Percentiles rank a stretch among this genome's conserved stretches.
Evolutionary conservation across 2,329 filamentous ascomycete species (phyloP).

Genomic region (Colletotrichum sp.): DNA sequence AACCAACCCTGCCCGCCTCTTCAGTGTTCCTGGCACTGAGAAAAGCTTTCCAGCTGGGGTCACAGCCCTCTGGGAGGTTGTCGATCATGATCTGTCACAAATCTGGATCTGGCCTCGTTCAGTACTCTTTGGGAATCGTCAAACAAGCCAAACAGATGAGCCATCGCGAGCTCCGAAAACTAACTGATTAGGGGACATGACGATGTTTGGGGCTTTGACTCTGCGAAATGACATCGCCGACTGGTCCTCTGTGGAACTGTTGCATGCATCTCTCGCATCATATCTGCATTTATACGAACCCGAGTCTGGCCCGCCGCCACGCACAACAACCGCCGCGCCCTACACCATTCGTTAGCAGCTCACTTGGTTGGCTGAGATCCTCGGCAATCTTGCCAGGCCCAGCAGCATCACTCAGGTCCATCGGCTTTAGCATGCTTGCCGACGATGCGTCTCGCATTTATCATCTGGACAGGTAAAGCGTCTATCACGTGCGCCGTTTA

Average conservation of each 20-base stretch:
- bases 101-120: conserved; percentile 14
- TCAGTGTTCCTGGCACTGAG: not conserved
- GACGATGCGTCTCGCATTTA: not conserved
- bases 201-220: not conserved
- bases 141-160: not conserved
- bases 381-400: not conserved
- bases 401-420: not conserved
- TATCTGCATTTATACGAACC: not conserved
- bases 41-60: not conserved
- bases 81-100: conserved; percentile 24
- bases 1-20: not conserved
- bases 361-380: not conserved
- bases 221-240: not conserved
- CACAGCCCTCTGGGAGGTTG: not conserved
- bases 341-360: not conserved
- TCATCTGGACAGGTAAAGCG: not conserved
- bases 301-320: not conserved
- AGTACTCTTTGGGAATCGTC: not conserved
- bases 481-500: not conserved
- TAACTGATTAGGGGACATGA: not conserved
- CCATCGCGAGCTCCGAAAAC: not conserved
- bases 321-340: not conserved
- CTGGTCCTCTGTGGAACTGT: not conserved
- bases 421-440: not conserved
- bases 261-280: not conserved